Percentiles rank a stretch among this genome's conserved stretches.
Conservation (phyloP, 1,139 yeast species). For the Suhomyces kunorum region DNA sequence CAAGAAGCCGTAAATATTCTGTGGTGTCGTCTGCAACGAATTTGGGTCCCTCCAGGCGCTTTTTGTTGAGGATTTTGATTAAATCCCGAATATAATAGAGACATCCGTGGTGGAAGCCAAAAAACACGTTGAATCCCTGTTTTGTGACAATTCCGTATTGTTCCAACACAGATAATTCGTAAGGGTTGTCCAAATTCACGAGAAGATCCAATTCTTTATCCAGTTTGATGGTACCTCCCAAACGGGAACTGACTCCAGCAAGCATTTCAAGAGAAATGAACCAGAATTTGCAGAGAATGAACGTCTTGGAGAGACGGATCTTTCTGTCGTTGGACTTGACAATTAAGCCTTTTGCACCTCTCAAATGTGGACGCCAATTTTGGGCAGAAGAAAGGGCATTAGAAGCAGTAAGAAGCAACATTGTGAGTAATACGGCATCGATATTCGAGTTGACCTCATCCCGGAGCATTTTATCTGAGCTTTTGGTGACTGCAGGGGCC, state of each 20-base stretch:
- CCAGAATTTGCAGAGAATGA: slow-evolving; percentile 24
- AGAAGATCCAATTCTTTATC: slow-evolving; percentile 20
- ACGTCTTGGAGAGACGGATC: slow-evolving; percentile 14
- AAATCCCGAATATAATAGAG: slow-evolving; percentile 18
- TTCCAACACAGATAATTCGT: slow-evolving; percentile 17
- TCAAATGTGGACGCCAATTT: slow-evolving; percentile 25
- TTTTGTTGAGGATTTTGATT: slow-evolving; percentile 18
- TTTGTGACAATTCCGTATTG: slow-evolving; percentile 18
- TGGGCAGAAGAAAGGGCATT: slow-evolving; percentile 22
- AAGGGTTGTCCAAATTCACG: slow-evolving; percentile 13
- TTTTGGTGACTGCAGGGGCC: slow-evolving; percentile 20
- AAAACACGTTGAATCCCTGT: slow-evolving; percentile 20
- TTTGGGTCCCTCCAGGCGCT: slow-evolving; percentile 10
- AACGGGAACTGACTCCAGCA: slow-evolving; percentile 20
- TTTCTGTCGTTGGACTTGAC: slow-evolving; percentile 16
- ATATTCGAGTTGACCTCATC: slow-evolving; percentile 16
- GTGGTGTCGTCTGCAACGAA: slow-evolving; percentile 14
- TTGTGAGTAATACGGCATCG: slow-evolving; percentile 24
- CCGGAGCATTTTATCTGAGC: slow-evolving; percentile 10
- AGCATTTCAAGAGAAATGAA: slow-evolving; percentile 22
- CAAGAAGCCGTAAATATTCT: slow-evolving; percentile 20
- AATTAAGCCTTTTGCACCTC: slow-evolving; percentile 24
- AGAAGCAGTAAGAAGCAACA: slow-evolving; percentile 21
- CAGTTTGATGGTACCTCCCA: slow-evolving; percentile 21
- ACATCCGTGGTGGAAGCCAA: slow-evolving; percentile 20